phyloP scores from a whole-genome alignment of 2,329 filamentous ascomycete genomes.

The Dothideomycetes sp. region DNA sequence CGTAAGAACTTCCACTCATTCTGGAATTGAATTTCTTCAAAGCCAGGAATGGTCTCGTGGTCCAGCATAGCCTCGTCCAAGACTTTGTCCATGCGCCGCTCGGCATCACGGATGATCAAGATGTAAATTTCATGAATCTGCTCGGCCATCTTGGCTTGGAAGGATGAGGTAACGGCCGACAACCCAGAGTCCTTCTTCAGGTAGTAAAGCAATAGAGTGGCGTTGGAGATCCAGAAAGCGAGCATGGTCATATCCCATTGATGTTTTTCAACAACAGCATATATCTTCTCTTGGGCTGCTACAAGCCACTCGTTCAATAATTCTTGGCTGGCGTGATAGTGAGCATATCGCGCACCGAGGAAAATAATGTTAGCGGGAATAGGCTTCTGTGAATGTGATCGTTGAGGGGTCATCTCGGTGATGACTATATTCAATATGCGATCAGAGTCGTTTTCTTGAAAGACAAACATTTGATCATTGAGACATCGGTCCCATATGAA shows the following conservation, averaged over 20 bases:
- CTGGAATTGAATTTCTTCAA: constrained; percentile 93
- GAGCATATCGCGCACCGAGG: constrained; percentile 86
- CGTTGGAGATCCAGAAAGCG: constrained; percentile 98
- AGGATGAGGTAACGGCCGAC: constrained; percentile 71
- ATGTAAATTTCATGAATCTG: constrained; percentile 98
- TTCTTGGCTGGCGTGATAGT: constrained; percentile 87
- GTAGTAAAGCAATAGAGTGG: constrained; percentile 89
- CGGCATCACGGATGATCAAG: constrained; percentile 89
- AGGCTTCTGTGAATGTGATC: constrained; percentile 93
- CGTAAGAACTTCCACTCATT: constrained; percentile 98
- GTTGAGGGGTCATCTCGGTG: constrained; percentile 93
- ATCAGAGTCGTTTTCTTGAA: constrained; percentile 87
- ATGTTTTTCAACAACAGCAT: constrained; percentile 85
- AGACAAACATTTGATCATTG: constrained; percentile 99
- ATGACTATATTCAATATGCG: constrained; percentile 92
- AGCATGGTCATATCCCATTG: constrained; percentile 99
- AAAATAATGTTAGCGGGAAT: constrained; percentile 97
- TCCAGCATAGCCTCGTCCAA: constrained; percentile 90
- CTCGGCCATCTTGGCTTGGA: constrained; percentile 87
- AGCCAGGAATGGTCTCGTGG: constrained; percentile 94
- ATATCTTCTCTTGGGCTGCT: constrained; percentile 90
- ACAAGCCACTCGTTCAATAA: constrained; percentile 71
- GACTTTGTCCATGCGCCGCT: constrained; percentile 91
- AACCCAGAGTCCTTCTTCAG: constrained; percentile 86
- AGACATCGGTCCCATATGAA: constrained; percentile 93